Percentiles rank a stretch among this genome's conserved stretches.
These are phyloP conservation scores for Rhytidiadelphus loreus DNA, from an alignment of 225 moss, liverwort and hornwort species.

Conservation along the genomic window DNA sequence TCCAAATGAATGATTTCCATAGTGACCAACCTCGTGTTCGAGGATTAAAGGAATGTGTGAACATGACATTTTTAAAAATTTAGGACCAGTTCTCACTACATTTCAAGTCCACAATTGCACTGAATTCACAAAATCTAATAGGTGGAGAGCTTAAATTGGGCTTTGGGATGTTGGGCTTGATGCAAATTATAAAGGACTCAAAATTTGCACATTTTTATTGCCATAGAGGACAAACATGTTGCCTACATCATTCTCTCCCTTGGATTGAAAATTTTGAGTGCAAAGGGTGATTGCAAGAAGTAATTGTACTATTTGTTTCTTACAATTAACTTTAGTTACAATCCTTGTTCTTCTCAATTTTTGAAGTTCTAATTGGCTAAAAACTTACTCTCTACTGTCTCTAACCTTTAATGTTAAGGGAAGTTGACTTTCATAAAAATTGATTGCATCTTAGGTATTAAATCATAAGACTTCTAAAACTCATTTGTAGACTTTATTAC, in stretches of 20 bases:
- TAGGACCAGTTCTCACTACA: no score
- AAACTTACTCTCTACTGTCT: no score
- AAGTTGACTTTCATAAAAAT: no score
- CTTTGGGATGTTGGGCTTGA: background rate
- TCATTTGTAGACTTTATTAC: background rate
- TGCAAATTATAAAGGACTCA: background rate
- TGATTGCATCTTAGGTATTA: no score
- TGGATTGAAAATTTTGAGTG: background rate
- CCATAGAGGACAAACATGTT: background rate
- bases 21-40: accelerated
- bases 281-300: background rate
- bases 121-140: background rate
- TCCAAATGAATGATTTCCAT: background rate
- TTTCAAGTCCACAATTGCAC: background rate
- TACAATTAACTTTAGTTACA: background rate
- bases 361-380: no score
- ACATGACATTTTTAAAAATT: no score
- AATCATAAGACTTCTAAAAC: background rate
- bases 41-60: background rate
- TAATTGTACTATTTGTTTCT: background rate
- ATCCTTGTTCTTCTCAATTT: no score
- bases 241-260: background rate
- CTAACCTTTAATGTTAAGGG: no score
- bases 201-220: background rate
- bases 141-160: no score